phyloP scores from a whole-genome alignment of 768 basidiomycete species.

The Russula lepida region DNA sequence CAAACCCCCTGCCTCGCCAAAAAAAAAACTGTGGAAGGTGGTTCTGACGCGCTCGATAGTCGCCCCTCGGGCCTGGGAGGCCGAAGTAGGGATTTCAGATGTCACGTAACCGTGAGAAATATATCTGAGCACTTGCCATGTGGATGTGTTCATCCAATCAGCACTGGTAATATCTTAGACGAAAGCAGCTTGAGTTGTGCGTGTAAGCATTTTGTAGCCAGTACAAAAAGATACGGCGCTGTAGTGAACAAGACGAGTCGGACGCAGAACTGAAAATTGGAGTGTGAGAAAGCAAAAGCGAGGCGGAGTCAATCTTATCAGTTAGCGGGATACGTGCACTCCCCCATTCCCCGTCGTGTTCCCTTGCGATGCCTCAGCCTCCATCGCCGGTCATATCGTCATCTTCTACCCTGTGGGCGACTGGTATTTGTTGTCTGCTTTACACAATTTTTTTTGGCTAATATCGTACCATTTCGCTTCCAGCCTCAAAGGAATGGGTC shows the following conservation, averaged over 20 bases:
- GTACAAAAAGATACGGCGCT: too few species aligned
- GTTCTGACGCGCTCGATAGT: neutral
- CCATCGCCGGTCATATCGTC: constrained; percentile 29
- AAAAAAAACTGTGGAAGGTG: too few species aligned
- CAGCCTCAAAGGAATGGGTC: constrained; percentile 87
- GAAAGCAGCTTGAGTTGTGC: neutral
- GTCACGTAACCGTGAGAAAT: neutral
- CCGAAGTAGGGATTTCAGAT: neutral
- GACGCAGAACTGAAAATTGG: neutral
- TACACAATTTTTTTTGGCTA: neutral
- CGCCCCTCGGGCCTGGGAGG: neutral
- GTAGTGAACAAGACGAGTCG: too few species aligned
- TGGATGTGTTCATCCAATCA: too few species aligned
- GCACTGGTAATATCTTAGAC: neutral
- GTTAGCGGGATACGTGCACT: constrained; percentile 29
- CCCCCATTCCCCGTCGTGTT: neutral
- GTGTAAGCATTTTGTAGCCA: neutral
- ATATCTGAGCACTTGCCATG: too few species aligned
- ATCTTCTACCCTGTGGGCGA: constrained; percentile 64
- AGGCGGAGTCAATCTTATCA: constrained; percentile 40
- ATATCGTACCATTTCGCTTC: neutral
- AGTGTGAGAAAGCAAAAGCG: constrained; percentile 6
- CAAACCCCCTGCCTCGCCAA: too few species aligned
- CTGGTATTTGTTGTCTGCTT: constrained; percentile 36
- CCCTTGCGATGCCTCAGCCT: constrained; percentile 21